phyloP scores from a whole-genome alignment of 441 rosid genomes.

The Bocquillonia castaneifolia region DNA sequence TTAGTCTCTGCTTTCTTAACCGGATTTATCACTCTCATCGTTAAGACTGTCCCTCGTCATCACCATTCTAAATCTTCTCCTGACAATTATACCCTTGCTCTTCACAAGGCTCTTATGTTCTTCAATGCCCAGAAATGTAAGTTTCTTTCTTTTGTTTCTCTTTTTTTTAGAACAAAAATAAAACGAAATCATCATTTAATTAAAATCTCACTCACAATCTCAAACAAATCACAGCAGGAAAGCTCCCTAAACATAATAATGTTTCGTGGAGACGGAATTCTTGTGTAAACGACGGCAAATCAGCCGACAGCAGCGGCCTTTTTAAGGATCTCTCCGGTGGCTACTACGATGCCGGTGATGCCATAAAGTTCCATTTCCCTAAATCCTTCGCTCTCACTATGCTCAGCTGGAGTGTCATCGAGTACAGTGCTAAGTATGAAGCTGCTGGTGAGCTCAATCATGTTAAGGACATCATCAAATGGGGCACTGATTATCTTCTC shows the following conservation, averaged over 20 bases:
- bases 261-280: slow-evolving; percentile 86
- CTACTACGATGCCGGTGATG: slow-evolving; percentile 88
- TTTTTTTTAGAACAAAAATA: too few species aligned
- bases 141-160: background rate
- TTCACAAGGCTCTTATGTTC: slow-evolving; percentile 77
- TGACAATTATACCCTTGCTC: slow-evolving; percentile 79
- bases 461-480: slow-evolving; percentile 62
- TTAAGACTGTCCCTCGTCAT: slow-evolving; percentile 60
- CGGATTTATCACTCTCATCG: slow-evolving; percentile 64
- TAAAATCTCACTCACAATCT: too few species aligned
- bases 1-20: slow-evolving; percentile 44
- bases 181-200: too few species aligned
- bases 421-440: slow-evolving; percentile 82
- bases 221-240: slow-evolving; percentile 95
- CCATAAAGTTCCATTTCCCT: slow-evolving; percentile 84
- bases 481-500: slow-evolving; percentile 76
- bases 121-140: slow-evolving; percentile 85
- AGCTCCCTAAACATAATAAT: slow-evolving; percentile 60
- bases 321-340: slow-evolving; percentile 74
- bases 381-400: slow-evolving; percentile 77
- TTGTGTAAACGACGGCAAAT: slow-evolving; percentile 63
- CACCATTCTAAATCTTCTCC: slow-evolving; percentile 40
- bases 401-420: slow-evolving; percentile 99
- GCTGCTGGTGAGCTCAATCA: slow-evolving; percentile 82
- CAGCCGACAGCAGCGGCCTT: slow-evolving; percentile 19